These are phyloP conservation scores for Spizellomyces sp. DNA, from an alignment of 192 early-diverging fungal species.

Conservation along the genomic window DNA sequence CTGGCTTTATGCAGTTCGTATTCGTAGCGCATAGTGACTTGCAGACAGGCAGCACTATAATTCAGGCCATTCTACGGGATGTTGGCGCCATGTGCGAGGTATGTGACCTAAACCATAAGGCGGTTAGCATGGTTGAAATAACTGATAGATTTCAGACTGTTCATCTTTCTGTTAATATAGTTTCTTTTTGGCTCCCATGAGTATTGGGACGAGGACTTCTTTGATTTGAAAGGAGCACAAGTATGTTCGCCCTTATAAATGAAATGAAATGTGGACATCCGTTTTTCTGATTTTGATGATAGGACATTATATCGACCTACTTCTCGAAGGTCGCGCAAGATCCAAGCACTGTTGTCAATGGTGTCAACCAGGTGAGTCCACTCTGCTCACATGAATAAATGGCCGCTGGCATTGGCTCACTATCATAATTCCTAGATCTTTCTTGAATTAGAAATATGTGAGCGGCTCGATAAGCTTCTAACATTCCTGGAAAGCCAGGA, in stretches of 20 bases:
- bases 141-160: slow-evolving; percentile 8
- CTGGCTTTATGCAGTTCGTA: slow-evolving; percentile 46
- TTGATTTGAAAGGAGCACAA: slow-evolving; percentile 61
- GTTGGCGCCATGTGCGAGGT: slow-evolving; percentile 59
- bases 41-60: slow-evolving; percentile 41
- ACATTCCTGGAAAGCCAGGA: slow-evolving; percentile 61
- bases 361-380: slow-evolving; percentile 52
- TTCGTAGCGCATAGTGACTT: slow-evolving; percentile 60
- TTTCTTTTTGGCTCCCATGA: slow-evolving; percentile 57
- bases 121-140: not conserved
- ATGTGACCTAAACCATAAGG: slow-evolving; percentile 3
- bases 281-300: too few species aligned
- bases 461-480: slow-evolving; percentile 64
- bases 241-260: too few species aligned
- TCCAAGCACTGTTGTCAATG: slow-evolving; percentile 51
- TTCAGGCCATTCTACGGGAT: slow-evolving; percentile 60
- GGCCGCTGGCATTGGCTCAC: not conserved
- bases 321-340: slow-evolving; percentile 51
- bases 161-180: slow-evolving; percentile 19
- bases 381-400: not conserved
- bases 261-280: too few species aligned
- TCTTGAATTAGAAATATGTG: slow-evolving; percentile 44
- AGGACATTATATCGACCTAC: slow-evolving; percentile 52
- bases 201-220: slow-evolving; percentile 63
- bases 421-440: slow-evolving; percentile 41